Conservation (phyloP, 371 early-diverging fungal genomes). For the Mucor plumbeus region DNA sequence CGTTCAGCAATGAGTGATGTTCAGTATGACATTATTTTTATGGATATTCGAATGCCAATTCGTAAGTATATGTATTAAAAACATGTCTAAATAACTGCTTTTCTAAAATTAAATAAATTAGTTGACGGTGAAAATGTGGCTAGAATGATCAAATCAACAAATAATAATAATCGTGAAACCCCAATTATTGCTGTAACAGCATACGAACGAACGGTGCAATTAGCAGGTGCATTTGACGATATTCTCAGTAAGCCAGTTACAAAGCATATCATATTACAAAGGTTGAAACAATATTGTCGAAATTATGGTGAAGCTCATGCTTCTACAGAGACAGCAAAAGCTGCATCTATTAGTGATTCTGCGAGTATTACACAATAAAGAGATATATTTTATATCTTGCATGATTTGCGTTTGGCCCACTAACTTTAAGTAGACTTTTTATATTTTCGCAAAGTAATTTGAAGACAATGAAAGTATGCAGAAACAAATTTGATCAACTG, state of each 20-base stretch:
- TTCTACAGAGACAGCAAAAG: background rate
- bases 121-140: conserved; percentile 92
- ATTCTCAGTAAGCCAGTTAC: conserved; percentile 77
- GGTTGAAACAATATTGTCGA: conserved; percentile 54
- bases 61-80: conserved; percentile 56
- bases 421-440: too few species aligned
- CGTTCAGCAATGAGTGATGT: conserved; percentile 88
- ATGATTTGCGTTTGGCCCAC: too few species aligned
- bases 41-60: conserved; percentile 92
- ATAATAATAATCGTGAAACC: conserved; percentile 75
- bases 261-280: conserved; percentile 60
- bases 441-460: too few species aligned
- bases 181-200: conserved; percentile 79
- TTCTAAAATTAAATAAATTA: conserved; percentile 19
- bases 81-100: background rate
- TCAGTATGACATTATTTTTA: conserved; percentile 90
- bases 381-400: background rate
- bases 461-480: too few species aligned
- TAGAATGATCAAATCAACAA: conserved; percentile 93
- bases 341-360: background rate
- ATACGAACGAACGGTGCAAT: conserved; percentile 64
- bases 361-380: conserved; percentile 4
- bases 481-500: too few species aligned
- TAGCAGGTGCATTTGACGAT: conserved; percentile 74
- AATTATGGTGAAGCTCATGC: conserved; percentile 1